A percentile compares a stretch with the other conserved stretches of the same genome.
These are phyloP conservation scores for Phytopythium ostracodes DNA, from an alignment of 352 stramenopile species.

Conservation along the genomic window DNA sequence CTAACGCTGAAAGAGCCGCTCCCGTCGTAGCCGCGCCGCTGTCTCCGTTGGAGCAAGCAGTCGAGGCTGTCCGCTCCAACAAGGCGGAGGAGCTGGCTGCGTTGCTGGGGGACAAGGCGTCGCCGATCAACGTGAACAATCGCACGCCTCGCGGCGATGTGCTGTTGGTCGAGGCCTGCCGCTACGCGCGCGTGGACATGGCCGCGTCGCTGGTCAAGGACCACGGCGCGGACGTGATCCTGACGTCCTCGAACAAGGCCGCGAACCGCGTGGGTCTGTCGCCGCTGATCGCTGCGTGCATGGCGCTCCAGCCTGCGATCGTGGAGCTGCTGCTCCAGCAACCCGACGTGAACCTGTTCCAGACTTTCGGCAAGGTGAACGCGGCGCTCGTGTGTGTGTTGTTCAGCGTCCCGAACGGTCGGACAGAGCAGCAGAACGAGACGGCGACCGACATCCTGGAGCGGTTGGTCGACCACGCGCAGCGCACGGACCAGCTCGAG, in stretches of 20 bases:
- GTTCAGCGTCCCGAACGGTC: slow-evolving; percentile 53
- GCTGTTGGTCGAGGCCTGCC: slow-evolving; percentile 51
- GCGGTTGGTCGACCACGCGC: slow-evolving; percentile 33
- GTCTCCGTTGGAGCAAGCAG: slow-evolving; percentile 20
- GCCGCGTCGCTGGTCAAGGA: slow-evolving; percentile 22
- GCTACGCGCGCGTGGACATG: slow-evolving; percentile 47
- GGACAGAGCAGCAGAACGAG: slow-evolving; percentile 36
- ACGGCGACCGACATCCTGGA: slow-evolving; percentile 33
- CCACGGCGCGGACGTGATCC: slow-evolving; percentile 33
- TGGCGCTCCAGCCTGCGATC: slow-evolving; percentile 37
- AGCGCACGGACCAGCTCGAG: slow-evolving; percentile 23
- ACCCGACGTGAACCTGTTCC: slow-evolving; percentile 25
- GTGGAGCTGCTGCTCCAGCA: slow-evolving; percentile 35
- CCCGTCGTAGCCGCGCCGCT: background rate
- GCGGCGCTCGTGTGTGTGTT: slow-evolving; percentile 35
- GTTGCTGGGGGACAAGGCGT: slow-evolving; percentile 16
- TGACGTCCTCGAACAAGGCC: slow-evolving; percentile 23
- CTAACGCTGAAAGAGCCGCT: background rate
- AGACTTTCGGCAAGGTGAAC: slow-evolving; percentile 38
- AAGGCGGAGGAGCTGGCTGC: slow-evolving; percentile 18
- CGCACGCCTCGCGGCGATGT: slow-evolving; percentile 31
- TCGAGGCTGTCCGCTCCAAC: slow-evolving; percentile 24
- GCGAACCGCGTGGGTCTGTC: slow-evolving; percentile 35
- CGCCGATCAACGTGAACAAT: slow-evolving; percentile 31
- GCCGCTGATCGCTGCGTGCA: slow-evolving; percentile 49